Percentiles rank a stretch among this genome's conserved stretches.
phyloP scores from a whole-genome alignment of 768 basidiomycete genomes.

The Gloeophyllum trabeum region DNA sequence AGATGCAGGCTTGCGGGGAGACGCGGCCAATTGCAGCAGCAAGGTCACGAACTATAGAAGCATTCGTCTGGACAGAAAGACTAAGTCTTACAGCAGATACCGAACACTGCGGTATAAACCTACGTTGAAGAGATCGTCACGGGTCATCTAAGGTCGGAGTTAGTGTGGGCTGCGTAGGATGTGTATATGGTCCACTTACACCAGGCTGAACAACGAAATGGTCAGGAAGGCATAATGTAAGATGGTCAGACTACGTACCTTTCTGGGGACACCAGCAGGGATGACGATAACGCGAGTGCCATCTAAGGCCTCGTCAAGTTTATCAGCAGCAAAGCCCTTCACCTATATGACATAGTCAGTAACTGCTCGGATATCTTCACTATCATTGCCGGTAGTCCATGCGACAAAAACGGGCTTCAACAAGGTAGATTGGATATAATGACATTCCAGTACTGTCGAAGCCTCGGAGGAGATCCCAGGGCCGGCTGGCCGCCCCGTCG shows the following conservation, averaged over 20 bases:
- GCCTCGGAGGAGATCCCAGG: too few species aligned
- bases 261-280: slow-evolving; percentile 97
- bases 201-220: slow-evolving; percentile 59
- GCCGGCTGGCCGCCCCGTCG: too few species aligned
- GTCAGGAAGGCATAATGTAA: slow-evolving; percentile 15
- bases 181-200: slow-evolving; percentile 37
- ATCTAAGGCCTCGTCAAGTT: slow-evolving; percentile 82
- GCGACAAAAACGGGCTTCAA: too few species aligned
- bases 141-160: slow-evolving; percentile 62
- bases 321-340: slow-evolving; percentile 69
- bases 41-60: slow-evolving; percentile 94
- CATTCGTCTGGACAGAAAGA: slow-evolving; percentile 62
- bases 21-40: slow-evolving; percentile 80
- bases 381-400: too few species aligned
- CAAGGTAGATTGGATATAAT: too few species aligned
- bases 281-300: slow-evolving; percentile 91
- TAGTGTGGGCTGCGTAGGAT: slow-evolving; percentile 3
- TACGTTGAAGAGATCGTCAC: slow-evolving; percentile 94
- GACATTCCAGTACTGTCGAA: too few species aligned
- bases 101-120: slow-evolving; percentile 17
- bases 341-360: slow-evolving; percentile 34
- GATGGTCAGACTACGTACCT: slow-evolving; percentile 38
- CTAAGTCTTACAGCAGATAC: background rate
- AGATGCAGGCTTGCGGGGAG: slow-evolving; percentile 83
- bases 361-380: slow-evolving; percentile 1